Conservation (phyloP, 176 grass and related monocot species). For the Tillandsia leiboldiana region DNA sequence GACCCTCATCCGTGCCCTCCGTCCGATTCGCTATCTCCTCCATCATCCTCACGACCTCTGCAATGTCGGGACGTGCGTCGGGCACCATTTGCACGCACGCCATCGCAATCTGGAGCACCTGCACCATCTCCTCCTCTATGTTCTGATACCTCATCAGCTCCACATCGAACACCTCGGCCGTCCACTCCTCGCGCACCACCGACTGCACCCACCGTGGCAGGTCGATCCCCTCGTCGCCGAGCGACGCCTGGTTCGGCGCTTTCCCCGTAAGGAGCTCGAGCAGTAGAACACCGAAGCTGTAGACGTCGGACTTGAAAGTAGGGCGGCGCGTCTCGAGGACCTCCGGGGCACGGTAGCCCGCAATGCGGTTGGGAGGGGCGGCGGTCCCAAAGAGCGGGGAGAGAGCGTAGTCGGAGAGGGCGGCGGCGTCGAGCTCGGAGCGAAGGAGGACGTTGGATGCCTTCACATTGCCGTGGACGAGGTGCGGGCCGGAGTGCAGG, state of each 20-base stretch:
- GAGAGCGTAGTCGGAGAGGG: conserved; percentile 64
- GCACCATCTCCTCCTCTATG: conserved; percentile 92
- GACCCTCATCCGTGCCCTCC: conserved; percentile 42
- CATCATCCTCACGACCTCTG: conserved; percentile 50
- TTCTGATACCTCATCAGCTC: conserved; percentile 44
- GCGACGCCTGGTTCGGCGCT: conserved; percentile 50
- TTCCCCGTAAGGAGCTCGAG: conserved; percentile 68
- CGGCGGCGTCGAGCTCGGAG: conserved; percentile 49
- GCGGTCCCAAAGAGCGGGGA: conserved; percentile 56
- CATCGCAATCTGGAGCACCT: conserved; percentile 85
- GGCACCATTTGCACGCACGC: conserved; percentile 52
- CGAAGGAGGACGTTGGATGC: conserved; percentile 92
- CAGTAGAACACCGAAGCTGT: conserved; percentile 71
- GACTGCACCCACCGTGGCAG: conserved; percentile 89
- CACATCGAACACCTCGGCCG: conserved; percentile 84
- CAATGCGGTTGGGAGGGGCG: conserved; percentile 31
- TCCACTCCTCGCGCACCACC: conserved; percentile 95
- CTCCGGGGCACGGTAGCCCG: conserved; percentile 66
- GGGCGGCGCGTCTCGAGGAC: conserved; percentile 49
- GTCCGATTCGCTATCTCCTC: conserved; percentile 43
- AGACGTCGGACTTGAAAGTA: conserved; percentile 67
- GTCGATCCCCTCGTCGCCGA: conserved; percentile 70
- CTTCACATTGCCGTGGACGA: conserved; percentile 82
- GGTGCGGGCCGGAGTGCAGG: conserved; percentile 49
- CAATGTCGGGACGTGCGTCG: conserved; percentile 42